Base-by-base conservation (phyloP, 176 grass and related monocot species). In the Oryza nivara region DNA sequence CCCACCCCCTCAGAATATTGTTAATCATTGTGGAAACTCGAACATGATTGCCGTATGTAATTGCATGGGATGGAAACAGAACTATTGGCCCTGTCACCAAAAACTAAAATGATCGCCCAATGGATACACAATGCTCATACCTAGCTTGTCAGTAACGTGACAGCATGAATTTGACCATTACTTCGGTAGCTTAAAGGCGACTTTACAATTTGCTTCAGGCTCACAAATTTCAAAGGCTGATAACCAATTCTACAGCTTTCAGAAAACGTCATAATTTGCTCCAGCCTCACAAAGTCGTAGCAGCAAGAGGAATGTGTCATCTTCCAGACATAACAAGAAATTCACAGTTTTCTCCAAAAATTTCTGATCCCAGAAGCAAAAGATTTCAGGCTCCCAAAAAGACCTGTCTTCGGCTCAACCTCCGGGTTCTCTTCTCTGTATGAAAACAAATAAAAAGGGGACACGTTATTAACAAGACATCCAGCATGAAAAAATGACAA, bases 281-380 rank as follows among this genome's bases (percentile, higher is more conserved):
- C 46, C 70, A 72, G 16, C 44, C 45, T 79, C 54, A 75, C 67
- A 65, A 89, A 72, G 69, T 75, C 75, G 52, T 77, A 70, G 6
- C 54, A 58, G 77, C 44, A 80, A 43, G 52, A 66, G 60, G 13
- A 20, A 15, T 34, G 43, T 54, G 49, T 67, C 52, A 75, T 68
- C 77, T 63, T 26, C 56, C 36, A 52, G 65, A 49, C 35, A 67
- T 52, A 84, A 80, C 0, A 49, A 41, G 60, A 65, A 25, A 88
- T 89, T 88, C 85, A 97, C 80, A 92, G 70, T 5, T 82, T 95
- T 54, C 80, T 92, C 90, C 90, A 97, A 7, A 97, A 90, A 67
- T 86, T 92, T 36, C 88, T 88, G 70, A 97, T 86, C 25, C 89
- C 89, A 87, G 70, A 45, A 43, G 87, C 89, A 83, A 94, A 86